Evolutionary conservation across 139 green algal genomes (phyloP), one percentile per base, ranked within the genome.

Genomic region (Coelastrella sp.): DNA sequence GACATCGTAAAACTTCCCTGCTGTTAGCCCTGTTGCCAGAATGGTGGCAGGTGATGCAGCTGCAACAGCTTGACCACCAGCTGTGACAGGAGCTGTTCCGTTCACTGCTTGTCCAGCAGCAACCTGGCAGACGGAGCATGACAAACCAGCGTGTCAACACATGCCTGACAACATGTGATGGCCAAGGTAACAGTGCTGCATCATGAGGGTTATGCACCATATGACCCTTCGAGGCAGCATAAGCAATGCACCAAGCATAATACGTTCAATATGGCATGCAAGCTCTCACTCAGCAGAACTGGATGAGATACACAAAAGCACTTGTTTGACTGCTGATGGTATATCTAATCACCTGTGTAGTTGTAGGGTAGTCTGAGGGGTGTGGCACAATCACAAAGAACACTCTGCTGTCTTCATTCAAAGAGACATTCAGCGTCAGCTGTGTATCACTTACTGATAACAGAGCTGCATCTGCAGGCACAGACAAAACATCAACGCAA

Each of bases 341-440:
- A n/a, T n/a, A n/a, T n/a, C n/a, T n/a, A n/a, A n/a, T 27, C 48
- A 73, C 76, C 35, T 72, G 41, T 80, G 71, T 50, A 43, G 79
- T 43, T 35, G 30, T 85, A 34, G 35, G 75, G 13, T 73, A 74
- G 53, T 3, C 17, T 79, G 78, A 89, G 27, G 59, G 77, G 38
- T 60, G 37, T 8, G 23, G 21, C 38, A 71, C 27, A 6, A 86
- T 38, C 32, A 84, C 34, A 35, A 40, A 88, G 19, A 66, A 63
- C 2, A 85, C 40, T 5, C 15, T 79, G 75, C 68, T 67, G 23
- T 32, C 30, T 50, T 91, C 85, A 75, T 87, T 71, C 41, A 91
- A 51, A 6, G 53, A 79, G 17, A 53, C 77, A 38, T 72, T 79
- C 3, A 90, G 8, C 23, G 57, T 77, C 11, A 90, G 53, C 5